phyloP scores from a whole-genome alignment of 192 early-diverging fungal genomes.

The Backusella macrospora region DNA sequence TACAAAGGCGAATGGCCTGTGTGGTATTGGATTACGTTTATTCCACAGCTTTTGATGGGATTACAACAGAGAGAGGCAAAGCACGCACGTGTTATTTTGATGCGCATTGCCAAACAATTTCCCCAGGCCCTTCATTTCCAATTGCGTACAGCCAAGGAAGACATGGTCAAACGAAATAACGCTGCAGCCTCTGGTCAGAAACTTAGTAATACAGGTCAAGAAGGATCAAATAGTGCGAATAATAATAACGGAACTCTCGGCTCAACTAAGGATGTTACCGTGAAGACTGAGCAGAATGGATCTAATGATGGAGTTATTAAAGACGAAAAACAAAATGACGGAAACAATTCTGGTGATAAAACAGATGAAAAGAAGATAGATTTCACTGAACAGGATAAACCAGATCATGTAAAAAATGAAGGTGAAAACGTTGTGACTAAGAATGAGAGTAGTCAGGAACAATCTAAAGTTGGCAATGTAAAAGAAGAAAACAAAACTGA shows the following conservation, averaged over 20 bases:
- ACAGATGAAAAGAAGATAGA: background rate
- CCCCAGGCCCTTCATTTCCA: constrained; percentile 93
- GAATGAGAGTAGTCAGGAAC: background rate
- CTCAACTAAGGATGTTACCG: background rate
- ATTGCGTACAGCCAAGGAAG: constrained; percentile 91
- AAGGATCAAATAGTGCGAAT: constrained; percentile 11
- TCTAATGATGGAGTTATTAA: background rate
- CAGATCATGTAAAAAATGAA: background rate
- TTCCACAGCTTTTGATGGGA: constrained; percentile 89
- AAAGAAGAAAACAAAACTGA: background rate
- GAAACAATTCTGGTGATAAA: background rate
- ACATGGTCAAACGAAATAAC: constrained; percentile 63
- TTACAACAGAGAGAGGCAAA: constrained; percentile 81
- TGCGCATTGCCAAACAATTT: constrained; percentile 93
- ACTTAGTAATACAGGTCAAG: constrained; percentile 16
- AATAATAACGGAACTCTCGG: background rate
- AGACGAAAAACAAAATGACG: background rate
- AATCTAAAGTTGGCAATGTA: background rate
- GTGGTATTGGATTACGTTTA: constrained; percentile 99
- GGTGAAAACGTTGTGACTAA: background rate
- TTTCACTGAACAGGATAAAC: background rate
- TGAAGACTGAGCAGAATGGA: background rate
- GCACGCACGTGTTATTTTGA: constrained; percentile 81
- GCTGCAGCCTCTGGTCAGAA: constrained; percentile 22
- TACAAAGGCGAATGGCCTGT: constrained; percentile 91